Evolutionary conservation across 495 filamentous ascomycete genomes (phyloP).

Genomic region (Xylaria palmicola): DNA sequence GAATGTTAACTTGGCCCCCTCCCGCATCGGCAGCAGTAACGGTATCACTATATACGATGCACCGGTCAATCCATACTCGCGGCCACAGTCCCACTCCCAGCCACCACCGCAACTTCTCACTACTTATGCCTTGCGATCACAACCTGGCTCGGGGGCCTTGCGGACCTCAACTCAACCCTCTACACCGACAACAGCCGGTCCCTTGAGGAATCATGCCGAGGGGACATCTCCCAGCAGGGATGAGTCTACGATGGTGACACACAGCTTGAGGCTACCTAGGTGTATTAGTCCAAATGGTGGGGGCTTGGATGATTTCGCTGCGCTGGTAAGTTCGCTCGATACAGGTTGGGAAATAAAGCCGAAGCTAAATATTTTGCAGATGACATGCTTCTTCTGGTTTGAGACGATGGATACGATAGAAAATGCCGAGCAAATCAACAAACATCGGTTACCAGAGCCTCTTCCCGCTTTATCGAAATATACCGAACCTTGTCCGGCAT

Average conservation of each 20-base stretch:
- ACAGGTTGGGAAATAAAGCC: background rate
- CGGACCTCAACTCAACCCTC: conserved; percentile 25
- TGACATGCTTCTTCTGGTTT: conserved; percentile 98
- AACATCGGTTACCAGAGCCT: conserved; percentile 38
- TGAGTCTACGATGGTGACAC: conserved; percentile 51
- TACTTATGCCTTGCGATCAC: conserved; percentile 9
- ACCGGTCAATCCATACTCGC: conserved; percentile 22
- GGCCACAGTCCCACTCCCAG: conserved; percentile 20
- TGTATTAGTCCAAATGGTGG: conserved; percentile 73
- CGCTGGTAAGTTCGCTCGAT: conserved; percentile 58
- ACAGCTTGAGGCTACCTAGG: conserved; percentile 67
- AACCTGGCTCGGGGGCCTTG: conserved; percentile 25
- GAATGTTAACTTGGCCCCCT: conserved; percentile 14
- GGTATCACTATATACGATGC: conserved; percentile 33
- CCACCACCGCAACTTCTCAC: conserved; percentile 17
- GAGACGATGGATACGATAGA: conserved; percentile 78
- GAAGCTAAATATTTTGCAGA: conserved; percentile 47
- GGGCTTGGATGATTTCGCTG: conserved; percentile 77
- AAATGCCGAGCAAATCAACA: conserved; percentile 64
- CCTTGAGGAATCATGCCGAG: conserved; percentile 26
- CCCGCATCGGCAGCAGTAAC: conserved; percentile 8
- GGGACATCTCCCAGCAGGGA: conserved; percentile 24
- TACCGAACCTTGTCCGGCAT: conserved; percentile 73
- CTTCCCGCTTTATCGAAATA: conserved; percentile 61
- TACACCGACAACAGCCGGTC: conserved; percentile 33